Base-by-base conservation (phyloP, 2,329 filamentous ascomycete species). In the Pseudocercospora cruenta region DNA sequence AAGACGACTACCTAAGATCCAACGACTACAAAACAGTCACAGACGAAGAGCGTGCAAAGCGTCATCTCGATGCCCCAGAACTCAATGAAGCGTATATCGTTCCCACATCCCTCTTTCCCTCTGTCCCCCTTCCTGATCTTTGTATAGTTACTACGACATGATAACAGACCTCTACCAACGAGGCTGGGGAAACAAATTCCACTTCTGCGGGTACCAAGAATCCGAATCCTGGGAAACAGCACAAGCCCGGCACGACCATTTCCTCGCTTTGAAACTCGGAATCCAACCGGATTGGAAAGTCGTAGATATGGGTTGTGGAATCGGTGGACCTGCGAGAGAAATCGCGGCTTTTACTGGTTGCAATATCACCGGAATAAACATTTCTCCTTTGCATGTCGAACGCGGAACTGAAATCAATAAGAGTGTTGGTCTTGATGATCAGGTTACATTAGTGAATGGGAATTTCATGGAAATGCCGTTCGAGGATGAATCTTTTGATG, bases 141-240 rank as follows among this genome's bases (percentile, higher is more conserved):
- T 31, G 24, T 49, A n/a, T n/a, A 59, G 57, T 80, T 97, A 97
- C 86, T 97, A 97, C 85, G 96, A 97, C 82, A 88, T 97, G 58
- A 93, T 92, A n/a, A 97, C 94, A 72, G 94, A 97, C 77, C 82
- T 97, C 59, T 97, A 97, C 85, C 93, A 97, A 83, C 93, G 96
- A 73, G 94, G 92, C 74, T 97, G 94, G 93, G 92, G 92, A 69
- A 88, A 92, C 76, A 93, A 90, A 47, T 97, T 97, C 86, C 94
- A 97, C 82, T 97, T 97, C 85, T 95, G 92, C 82, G 92, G 93
- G 68, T 96, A 93, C 80, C 90, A 92, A 54, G 82, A 88, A 70
- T 90, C 91, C 76, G 94, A 97, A 82, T 84, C 87, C 62, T 96
- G 97, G 82, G 83, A 88, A 79, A 91, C 94, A 80, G 93, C 93